Percentiles rank a stretch among this genome's conserved stretches.
Evolutionary conservation across 2,329 filamentous ascomycete species (phyloP).

Genomic region (Fusarium concolor): DNA sequence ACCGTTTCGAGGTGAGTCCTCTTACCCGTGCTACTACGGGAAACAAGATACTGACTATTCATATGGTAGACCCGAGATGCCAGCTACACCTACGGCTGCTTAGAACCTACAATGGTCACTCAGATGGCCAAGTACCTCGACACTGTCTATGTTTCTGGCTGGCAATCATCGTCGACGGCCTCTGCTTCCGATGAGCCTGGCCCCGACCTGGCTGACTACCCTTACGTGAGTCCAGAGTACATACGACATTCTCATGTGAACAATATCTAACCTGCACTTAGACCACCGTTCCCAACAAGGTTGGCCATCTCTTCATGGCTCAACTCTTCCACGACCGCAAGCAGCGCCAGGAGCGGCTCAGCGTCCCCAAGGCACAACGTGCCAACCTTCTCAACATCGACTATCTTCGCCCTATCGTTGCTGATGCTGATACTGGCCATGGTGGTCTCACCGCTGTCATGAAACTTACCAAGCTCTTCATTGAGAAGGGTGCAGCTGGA

Average conservation of each 20-base stretch:
- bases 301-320: slow-evolving; percentile 96
- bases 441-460: slow-evolving; percentile 98
- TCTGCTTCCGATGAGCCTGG: slow-evolving; percentile 95
- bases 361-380: slow-evolving; percentile 78
- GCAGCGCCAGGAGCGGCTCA: slow-evolving; percentile 93
- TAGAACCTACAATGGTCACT: slow-evolving; percentile 98
- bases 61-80: slow-evolving; percentile 77
- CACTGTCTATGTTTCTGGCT: slow-evolving; percentile 98
- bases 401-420: slow-evolving; percentile 95
- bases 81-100: slow-evolving; percentile 95
- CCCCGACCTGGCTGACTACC: slow-evolving; percentile 97
- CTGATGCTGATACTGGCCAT: slow-evolving; percentile 96
- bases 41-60: neutral
- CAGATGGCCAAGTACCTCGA: slow-evolving; percentile 99
- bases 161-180: slow-evolving; percentile 97
- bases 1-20: slow-evolving; percentile 79
- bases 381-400: slow-evolving; percentile 82
- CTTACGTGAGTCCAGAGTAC: slow-evolving; percentile 72
- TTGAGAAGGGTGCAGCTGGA: slow-evolving; percentile 95
- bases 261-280: slow-evolving; percentile 56
- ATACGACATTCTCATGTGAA: neutral
- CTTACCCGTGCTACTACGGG: neutral
- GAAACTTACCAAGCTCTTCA: slow-evolving; percentile 98
- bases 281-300: slow-evolving; percentile 99
- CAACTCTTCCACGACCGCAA: slow-evolving; percentile 99